Conservation (phyloP, 2,329 filamentous ascomycete genomes). For the Fusarium sp. region DNA sequence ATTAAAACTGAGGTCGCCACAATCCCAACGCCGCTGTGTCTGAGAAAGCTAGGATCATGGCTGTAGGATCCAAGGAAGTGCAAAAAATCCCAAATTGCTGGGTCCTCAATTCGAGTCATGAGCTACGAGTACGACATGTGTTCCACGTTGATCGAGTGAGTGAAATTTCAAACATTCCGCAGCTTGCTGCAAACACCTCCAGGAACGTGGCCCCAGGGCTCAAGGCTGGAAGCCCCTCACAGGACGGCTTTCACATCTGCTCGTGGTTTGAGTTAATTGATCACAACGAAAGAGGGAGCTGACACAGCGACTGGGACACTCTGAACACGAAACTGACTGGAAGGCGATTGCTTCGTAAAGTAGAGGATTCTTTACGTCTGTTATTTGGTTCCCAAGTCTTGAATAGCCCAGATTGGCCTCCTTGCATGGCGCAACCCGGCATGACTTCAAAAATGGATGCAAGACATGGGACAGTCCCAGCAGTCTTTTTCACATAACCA, state of each 20-base stretch:
- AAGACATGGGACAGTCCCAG: slow-evolving; percentile 20
- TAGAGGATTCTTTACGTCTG: slow-evolving; percentile 6
- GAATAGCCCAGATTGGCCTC: slow-evolving; percentile 36
- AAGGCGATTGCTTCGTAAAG: slow-evolving; percentile 5
- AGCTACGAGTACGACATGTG: slow-evolving; percentile 30
- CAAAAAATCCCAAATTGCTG: slow-evolving; percentile 34
- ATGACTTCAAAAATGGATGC: slow-evolving; percentile 28
- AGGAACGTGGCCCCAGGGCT: slow-evolving; percentile 36
- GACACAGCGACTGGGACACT: slow-evolving; percentile 14
- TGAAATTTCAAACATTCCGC: slow-evolving; percentile 47
- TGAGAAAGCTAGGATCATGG: neutral
- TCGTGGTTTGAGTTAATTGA: slow-evolving; percentile 4
- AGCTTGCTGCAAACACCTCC: slow-evolving; percentile 28
- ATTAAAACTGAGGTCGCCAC: neutral
- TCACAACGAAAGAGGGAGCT: neutral
- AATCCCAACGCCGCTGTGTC: neutral
- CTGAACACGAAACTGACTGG: slow-evolving; percentile 1
- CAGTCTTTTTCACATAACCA: slow-evolving; percentile 1
- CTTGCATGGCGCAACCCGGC: slow-evolving; percentile 39
- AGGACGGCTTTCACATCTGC: slow-evolving; percentile 11
- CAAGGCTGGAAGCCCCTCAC: neutral
- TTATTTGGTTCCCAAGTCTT: slow-evolving; percentile 12
- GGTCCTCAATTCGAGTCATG: slow-evolving; percentile 31
- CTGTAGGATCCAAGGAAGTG: neutral
- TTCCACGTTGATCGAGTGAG: slow-evolving; percentile 21